phyloP scores from a whole-genome alignment of 2,329 filamentous ascomycete genomes.

The Curvularia sp. region DNA sequence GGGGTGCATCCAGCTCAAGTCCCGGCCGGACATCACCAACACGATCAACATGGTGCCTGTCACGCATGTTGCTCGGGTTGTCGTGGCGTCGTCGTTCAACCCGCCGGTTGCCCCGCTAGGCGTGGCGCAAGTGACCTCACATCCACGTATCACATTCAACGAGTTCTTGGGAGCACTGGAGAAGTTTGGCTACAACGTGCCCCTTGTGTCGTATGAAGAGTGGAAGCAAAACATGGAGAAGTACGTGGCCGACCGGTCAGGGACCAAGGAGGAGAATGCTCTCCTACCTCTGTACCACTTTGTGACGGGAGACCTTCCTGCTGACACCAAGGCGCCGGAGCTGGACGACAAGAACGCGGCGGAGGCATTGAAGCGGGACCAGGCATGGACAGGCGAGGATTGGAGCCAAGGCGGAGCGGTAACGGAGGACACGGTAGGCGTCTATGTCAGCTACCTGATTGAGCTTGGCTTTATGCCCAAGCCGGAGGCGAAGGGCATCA shows the following conservation, averaged over 20 bases:
- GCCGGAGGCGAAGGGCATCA: slow-evolving; percentile 38
- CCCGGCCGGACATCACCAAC: slow-evolving; percentile 79
- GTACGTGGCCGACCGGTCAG: slow-evolving; percentile 65
- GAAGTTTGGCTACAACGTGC: slow-evolving; percentile 74
- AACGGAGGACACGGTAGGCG: slow-evolving; percentile 63
- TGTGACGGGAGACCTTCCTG: slow-evolving; percentile 72
- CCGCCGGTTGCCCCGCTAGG: slow-evolving; percentile 62
- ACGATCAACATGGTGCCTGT: slow-evolving; percentile 91
- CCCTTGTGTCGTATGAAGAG: slow-evolving; percentile 69
- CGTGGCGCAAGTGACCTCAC: slow-evolving; percentile 80
- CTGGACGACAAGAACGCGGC: slow-evolving; percentile 76
- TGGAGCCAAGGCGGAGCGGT: slow-evolving; percentile 64
- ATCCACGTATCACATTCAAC: slow-evolving; percentile 79
- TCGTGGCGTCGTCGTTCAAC: slow-evolving; percentile 75
- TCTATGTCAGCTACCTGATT: slow-evolving; percentile 69
- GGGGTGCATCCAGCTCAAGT: slow-evolving; percentile 80
- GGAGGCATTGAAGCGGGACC: slow-evolving; percentile 68
- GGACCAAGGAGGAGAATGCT: slow-evolving; percentile 71
- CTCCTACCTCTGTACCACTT: slow-evolving; percentile 76
- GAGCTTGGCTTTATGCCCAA: slow-evolving; percentile 67
- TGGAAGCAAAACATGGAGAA: slow-evolving; percentile 73
- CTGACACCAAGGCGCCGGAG: slow-evolving; percentile 73
- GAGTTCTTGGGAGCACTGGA: slow-evolving; percentile 75
- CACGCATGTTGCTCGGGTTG: slow-evolving; percentile 79
- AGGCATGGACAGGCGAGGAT: slow-evolving; percentile 64